phyloP scores from a whole-genome alignment of 2,329 filamentous ascomycete genomes.

The Juglanconis juglandina region DNA sequence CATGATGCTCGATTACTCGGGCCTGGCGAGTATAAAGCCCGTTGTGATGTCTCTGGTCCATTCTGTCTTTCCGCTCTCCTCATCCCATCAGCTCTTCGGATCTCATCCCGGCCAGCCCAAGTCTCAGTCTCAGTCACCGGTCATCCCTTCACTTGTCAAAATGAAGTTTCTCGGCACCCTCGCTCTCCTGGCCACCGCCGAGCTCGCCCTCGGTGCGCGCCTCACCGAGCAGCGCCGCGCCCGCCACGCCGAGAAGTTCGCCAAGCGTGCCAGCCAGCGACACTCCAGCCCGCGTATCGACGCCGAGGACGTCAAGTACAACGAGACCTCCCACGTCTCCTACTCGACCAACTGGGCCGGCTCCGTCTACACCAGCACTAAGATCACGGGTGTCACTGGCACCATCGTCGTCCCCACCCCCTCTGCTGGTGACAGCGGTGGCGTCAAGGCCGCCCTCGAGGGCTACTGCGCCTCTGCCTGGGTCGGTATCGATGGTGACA shows the following conservation, averaged over 20 bases:
- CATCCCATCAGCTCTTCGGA: background rate
- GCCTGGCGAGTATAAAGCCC: background rate
- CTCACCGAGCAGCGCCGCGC: constrained; percentile 35
- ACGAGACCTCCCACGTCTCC: constrained; percentile 8
- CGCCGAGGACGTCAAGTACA: background rate
- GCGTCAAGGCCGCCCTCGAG: constrained; percentile 25
- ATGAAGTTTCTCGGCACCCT: constrained; percentile 44
- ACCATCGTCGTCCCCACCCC: constrained; percentile 51
- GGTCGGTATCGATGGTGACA: constrained; percentile 62
- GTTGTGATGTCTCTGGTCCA: background rate
- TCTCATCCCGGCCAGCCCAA: background rate
- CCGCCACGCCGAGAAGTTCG: constrained; percentile 20
- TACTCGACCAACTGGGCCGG: constrained; percentile 51
- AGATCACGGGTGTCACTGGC: constrained; percentile 48
- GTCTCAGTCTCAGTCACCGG: background rate
- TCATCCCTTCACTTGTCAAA: background rate
- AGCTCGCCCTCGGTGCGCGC: constrained; percentile 39
- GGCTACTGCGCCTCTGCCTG: constrained; percentile 44
- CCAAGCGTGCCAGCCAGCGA: constrained; percentile 3
- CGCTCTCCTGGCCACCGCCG: constrained; percentile 34
- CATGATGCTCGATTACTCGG: background rate
- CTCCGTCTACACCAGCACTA: constrained; percentile 47
- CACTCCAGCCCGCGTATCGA: constrained; percentile 8
- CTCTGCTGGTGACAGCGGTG: constrained; percentile 33
- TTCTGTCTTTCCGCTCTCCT: background rate